Percentiles rank a stretch among this genome's conserved stretches.
phyloP scores from a whole-genome alignment of 768 basidiomycete species.

The Leccinellum albellum region DNA sequence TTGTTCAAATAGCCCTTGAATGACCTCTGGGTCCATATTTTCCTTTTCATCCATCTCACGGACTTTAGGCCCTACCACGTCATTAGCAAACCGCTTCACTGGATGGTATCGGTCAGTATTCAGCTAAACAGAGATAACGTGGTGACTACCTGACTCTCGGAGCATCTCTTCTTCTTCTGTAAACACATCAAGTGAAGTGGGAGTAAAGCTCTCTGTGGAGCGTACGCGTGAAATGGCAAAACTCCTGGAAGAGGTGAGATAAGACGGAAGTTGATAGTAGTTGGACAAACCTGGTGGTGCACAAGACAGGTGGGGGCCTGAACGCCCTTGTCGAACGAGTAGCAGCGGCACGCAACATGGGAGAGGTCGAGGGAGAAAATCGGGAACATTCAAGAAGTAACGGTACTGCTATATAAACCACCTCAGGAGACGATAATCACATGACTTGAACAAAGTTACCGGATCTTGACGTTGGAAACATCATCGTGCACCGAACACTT shows the following conservation, averaged over 20 bases:
- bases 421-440: conserved; percentile 21
- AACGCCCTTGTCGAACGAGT: conserved; percentile 13
- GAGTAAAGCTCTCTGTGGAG: conserved; percentile 26
- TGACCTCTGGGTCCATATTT: conserved; percentile 83
- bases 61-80: conserved; percentile 88
- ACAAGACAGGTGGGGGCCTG: background rate
- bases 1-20: conserved; percentile 89
- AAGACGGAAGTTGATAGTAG: background rate
- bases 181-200: conserved; percentile 72
- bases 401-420: background rate
- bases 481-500: background rate
- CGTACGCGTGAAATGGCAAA: conserved; percentile 26
- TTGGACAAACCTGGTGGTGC: conserved; percentile 17
- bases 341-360: conserved; percentile 26
- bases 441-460: conserved; percentile 5
- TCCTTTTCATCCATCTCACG: conserved; percentile 98
- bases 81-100: conserved; percentile 87
- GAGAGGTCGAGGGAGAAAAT: background rate
- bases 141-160: conserved; percentile 73
- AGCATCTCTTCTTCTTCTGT: conserved; percentile 96
- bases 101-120: conserved; percentile 11
- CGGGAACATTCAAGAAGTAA: background rate
- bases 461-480: no score
- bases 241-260: conserved; percentile 10
- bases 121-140: background rate